Evolutionary conservation across 2,329 filamentous ascomycete species (phyloP).

Genomic region (Cytospora leucostoma): DNA sequence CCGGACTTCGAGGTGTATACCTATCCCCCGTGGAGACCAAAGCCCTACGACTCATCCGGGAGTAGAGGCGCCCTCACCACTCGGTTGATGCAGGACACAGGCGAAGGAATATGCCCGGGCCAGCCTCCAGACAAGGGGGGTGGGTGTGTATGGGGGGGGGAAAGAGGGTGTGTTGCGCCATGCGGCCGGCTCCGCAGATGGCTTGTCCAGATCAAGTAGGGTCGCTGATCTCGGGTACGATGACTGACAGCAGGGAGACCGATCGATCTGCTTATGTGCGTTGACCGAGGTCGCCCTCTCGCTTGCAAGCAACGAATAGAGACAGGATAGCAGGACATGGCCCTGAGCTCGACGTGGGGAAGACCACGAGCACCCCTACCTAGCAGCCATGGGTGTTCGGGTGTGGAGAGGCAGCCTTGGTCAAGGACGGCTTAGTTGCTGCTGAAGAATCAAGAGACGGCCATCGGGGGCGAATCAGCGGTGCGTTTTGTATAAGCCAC

Average conservation of each 20-base stretch:
- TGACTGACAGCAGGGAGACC: not conserved
- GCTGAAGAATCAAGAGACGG: not conserved
- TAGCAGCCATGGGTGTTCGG: not conserved
- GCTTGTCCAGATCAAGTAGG: not conserved
- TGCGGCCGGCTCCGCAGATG: not conserved
- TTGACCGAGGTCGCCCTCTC: not conserved
- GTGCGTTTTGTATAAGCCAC: constrained; percentile 13
- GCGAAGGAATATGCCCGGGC: not conserved
- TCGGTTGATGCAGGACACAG: not conserved
- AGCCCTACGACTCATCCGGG: not conserved
- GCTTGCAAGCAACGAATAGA: not conserved
- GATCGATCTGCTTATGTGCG: not conserved
- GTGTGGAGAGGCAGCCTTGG: not conserved
- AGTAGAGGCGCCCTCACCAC: not conserved
- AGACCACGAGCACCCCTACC: not conserved
- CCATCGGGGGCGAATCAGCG: constrained; percentile 6
- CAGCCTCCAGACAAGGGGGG: too few species aligned
- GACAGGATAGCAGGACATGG: not conserved
- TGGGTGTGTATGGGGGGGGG: too few species aligned
- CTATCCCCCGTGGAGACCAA: not conserved
- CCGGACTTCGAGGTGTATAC: not conserved
- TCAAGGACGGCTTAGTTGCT: not conserved
- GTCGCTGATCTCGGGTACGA: not conserved
- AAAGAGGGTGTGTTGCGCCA: not conserved
- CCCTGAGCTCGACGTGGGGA: not conserved